phyloP scores from a whole-genome alignment of 2,329 filamentous ascomycete genomes.

The Botryotinia calthae region DNA sequence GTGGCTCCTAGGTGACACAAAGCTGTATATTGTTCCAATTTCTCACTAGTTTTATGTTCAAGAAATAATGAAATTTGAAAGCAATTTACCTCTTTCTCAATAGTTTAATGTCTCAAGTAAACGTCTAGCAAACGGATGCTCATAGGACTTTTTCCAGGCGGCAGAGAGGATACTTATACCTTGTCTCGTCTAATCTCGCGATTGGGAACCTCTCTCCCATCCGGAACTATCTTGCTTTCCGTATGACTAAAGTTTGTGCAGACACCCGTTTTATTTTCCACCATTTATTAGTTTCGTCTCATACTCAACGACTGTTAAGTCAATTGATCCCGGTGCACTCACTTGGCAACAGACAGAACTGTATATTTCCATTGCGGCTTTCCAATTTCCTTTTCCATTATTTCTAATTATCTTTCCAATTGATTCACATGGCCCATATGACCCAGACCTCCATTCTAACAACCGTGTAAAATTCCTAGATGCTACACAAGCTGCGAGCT shows the following conservation, averaged over 20 bases:
- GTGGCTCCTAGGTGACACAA: too few species aligned
- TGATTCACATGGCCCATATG: not conserved
- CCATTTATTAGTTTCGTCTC: not conserved
- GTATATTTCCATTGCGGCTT: not conserved
- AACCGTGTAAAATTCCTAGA: fast-evolving
- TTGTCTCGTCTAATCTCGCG: not conserved
- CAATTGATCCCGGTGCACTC: not conserved
- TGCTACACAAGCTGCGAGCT: not conserved
- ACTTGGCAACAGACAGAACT: not conserved
- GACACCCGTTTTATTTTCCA: not conserved
- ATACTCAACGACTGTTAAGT: not conserved
- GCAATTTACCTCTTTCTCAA: not conserved
- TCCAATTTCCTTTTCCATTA: not conserved
- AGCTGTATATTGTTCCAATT: too few species aligned
- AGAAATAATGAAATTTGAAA: too few species aligned
- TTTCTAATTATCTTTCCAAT: not conserved
- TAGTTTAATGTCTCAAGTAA: not conserved
- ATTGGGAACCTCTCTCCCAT: not conserved
- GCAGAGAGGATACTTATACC: not conserved
- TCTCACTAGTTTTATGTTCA: too few species aligned
- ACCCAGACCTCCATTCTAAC: not conserved
- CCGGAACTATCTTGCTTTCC: not conserved
- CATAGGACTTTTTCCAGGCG: not conserved
- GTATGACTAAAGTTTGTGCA: not conserved
- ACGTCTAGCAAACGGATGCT: not conserved